Base-by-base conservation (phyloP, 768 basidiomycete species). In the Kwoniella botswanensis region DNA sequence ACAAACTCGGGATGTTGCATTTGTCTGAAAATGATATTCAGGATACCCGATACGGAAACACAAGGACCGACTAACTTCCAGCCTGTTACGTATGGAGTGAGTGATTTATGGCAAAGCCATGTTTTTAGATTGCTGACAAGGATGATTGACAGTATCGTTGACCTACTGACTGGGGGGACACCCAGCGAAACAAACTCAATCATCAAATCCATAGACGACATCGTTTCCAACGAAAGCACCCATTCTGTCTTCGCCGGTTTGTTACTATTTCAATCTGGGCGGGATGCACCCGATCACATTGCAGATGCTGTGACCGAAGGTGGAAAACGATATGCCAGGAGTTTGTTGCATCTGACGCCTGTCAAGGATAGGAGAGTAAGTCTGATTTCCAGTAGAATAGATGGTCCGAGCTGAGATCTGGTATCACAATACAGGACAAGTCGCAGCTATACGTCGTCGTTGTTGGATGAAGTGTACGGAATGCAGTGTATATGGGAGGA, bases 311-410 rank as follows among this genome's bases (percentile, higher is more conserved):
- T 52, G 4, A 54, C 59, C 12, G 54, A 62, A 26, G 29, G 12
- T 44, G 58, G 68, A 17, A 58, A 21, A 18, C 52, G 65, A 44
- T 54, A 66, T 60, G 65, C 44, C 42, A 56, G 29, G 50, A 68
- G 70, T 53, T 29, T 74, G 35, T 42, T 74, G 13, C 73, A 74
- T 66, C 41, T 74, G 18, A 71, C 73, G 26, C 73, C 73, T 6
- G 69, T 74, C 3, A 74, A 71, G 44, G 73, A 71, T 58, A 24
- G 54, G 13, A 65, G 63, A 35, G 73, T 74, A 42, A 71, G 72
- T 65, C 57, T 21, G 24, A 24, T 42, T 41, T 26, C 17, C n/a
- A 13, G 2, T 22, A 18, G n/a, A 26, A 3, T 18, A 11, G 35
- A 7, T 35, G 6, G 35, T 42, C 63, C n/a, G 26, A 42, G 12